Evolutionary conservation across 495 filamentous ascomycete species (phyloP), one percentile per base, ranked within the genome.

Genomic region (Podospora pseudoanserina): DNA sequence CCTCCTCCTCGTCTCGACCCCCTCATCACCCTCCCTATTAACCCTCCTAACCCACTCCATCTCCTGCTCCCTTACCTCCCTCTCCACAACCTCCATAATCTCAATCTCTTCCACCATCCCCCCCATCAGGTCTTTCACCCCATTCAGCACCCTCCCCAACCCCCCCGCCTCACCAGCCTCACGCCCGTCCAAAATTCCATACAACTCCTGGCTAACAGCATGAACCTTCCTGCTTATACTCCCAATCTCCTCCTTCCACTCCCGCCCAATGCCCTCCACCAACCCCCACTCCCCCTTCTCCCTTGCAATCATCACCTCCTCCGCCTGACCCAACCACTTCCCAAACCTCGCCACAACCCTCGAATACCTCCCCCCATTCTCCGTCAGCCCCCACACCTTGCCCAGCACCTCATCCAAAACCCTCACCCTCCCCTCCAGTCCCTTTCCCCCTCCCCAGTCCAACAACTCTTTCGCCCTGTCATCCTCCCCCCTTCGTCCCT

Each of bases 351-450:
- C 67, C 23, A 83, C 82, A 3, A 84, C 72, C 54, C 81, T 79
- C 59, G 72, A 73, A 70, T 85, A 85, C 72, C 82, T 77, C 0
- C 87, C 85, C 19, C 79, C 80, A 4, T 26, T 26, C 59, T 86
- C 84, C 56, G 82, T 76, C 66, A 86, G 68, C 54, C 73, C 74
- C 82, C 86, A 86, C 19, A 86, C 71, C 57, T 83, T 82, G 7
- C 75, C 79, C 3, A 87, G 68, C 20, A 85, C 79, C 23, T 75
- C 77, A 64, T 85, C 85, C n/a, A 89, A 73, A 18, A 79, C 64
- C 63, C 81, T 84, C 15, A 88, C 74, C 67, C 81, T 82, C 68
- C 82, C 81, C 16, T 84, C 84, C 9, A 87, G 65, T 67, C 79
- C 70, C 64, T 75, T 5, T 60, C 65, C 20, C 55, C 32, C 9